Conservation (phyloP, 2,329 filamentous ascomycete species). For the Bimuria novae-zelandiae region DNA sequence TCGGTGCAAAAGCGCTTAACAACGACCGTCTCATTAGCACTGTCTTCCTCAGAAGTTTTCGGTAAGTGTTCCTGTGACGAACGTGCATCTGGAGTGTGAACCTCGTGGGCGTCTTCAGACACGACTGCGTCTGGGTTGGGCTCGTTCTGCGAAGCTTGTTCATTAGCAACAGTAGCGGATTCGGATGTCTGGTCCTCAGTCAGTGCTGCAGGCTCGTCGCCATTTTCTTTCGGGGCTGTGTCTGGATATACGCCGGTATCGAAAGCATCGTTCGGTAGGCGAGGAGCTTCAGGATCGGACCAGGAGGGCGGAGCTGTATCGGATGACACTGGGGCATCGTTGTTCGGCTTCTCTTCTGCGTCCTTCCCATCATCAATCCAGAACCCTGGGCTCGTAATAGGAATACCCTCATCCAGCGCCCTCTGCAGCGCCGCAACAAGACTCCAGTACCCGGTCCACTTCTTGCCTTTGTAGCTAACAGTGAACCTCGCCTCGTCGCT, state of each 20-base stretch:
- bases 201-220: not conserved
- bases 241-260: constrained; percentile 4
- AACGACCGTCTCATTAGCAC: not conserved
- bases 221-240: not conserved
- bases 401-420: constrained; percentile 86
- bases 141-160: not conserved
- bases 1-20: not conserved
- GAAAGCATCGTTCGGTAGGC: not conserved
- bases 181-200: not conserved
- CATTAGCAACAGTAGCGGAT: not conserved
- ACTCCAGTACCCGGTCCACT: constrained; percentile 95
- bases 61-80: not conserved
- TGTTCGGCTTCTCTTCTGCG: constrained; percentile 71
- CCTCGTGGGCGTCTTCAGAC: not conserved
- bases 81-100: not conserved
- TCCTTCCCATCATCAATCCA: constrained; percentile 81
- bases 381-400: constrained; percentile 85
- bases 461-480: constrained; percentile 77
- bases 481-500: constrained; percentile 74
- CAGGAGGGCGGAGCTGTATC: not conserved
- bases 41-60: not conserved
- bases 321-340: constrained; percentile 31
- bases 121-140: not conserved
- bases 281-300: not conserved
- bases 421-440: constrained; percentile 84